A percentile compares a stretch with the other conserved stretches of the same genome.
Evolutionary conservation across 2,329 filamentous ascomycete species (phyloP).

Genomic region (Fusarium duplospermum): DNA sequence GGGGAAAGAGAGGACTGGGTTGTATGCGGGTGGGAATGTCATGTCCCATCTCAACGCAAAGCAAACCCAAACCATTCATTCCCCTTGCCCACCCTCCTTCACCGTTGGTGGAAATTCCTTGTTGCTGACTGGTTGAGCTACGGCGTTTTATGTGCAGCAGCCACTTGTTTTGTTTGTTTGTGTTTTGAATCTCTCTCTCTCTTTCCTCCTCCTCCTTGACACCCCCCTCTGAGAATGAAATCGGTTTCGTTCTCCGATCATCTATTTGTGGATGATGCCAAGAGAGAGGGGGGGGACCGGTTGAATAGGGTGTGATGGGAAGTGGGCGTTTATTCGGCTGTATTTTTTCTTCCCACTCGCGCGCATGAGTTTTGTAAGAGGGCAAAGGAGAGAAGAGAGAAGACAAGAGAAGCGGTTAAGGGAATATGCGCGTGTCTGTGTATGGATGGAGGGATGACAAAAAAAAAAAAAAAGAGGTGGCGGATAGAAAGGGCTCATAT

Average conservation of each 20-base stretch:
- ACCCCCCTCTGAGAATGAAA: not conserved
- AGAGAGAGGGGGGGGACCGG: conserved; percentile 23
- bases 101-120: conserved; percentile 6
- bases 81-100: not conserved
- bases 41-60: conserved; percentile 4
- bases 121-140: conserved; percentile 22
- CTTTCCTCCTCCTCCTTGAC: not conserved
- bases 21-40: conserved; percentile 9
- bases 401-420: conserved; percentile 15
- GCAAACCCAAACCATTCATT: conserved; percentile 3
- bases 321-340: conserved; percentile 28
- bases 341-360: conserved; percentile 10
- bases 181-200: conserved; percentile 13
- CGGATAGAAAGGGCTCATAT: conserved; percentile 13
- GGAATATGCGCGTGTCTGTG: conserved; percentile 1
- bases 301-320: not conserved
- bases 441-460: not conserved
- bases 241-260: not conserved
- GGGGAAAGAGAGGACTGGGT: not conserved
- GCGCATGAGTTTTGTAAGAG: not conserved
- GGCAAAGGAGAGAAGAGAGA: conserved; percentile 28
- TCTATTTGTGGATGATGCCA: conserved; percentile 26
- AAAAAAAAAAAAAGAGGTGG: not conserved
- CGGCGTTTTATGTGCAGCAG: conserved; percentile 36
- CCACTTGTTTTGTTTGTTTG: conserved; percentile 18